Percentiles rank a stretch among this genome's conserved stretches.
phyloP scores from a whole-genome alignment of 805 yeast genomes.

The Hermanozyma aechmeae region DNA sequence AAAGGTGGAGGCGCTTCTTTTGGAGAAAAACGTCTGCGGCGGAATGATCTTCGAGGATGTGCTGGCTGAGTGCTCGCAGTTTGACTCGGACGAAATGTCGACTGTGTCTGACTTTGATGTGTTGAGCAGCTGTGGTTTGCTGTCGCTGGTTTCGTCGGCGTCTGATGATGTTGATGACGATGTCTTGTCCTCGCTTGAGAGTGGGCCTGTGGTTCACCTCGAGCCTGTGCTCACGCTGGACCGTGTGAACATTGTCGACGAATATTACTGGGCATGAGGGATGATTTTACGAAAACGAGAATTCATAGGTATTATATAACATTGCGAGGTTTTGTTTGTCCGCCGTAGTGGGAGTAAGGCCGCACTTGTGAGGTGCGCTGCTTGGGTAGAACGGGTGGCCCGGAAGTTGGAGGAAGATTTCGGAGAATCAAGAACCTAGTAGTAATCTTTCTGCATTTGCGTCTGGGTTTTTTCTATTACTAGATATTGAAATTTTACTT shows the following conservation, averaged over 20 bases:
- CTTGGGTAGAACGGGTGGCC: too few relatives aligned
- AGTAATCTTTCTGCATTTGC: too few relatives aligned
- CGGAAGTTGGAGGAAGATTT: too few relatives aligned
- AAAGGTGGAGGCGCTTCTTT: constrained; percentile 46
- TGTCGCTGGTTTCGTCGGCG: constrained; percentile 8
- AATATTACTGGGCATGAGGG: constrained; percentile 8
- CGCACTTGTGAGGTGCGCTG: too few relatives aligned
- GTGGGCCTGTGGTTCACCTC: constrained; percentile 4
- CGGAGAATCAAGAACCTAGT: too few relatives aligned
- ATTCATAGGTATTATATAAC: too few relatives aligned
- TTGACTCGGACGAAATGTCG: constrained; percentile 4
- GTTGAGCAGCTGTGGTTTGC: constrained; percentile 9
- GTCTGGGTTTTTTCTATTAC: too few relatives aligned
- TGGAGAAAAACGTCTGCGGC: constrained; percentile 49
- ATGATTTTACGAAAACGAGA: too few relatives aligned
- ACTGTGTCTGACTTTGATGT: constrained; percentile 9
- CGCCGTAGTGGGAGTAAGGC: too few relatives aligned
- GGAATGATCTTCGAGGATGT: constrained; percentile 40
- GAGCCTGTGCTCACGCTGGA: constrained; percentile 5
- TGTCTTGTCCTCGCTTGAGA: constrained; percentile 5
- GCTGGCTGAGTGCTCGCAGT: constrained; percentile 3
- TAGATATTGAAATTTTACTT: too few relatives aligned
- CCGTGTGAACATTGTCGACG: constrained; percentile 8
- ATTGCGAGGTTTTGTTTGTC: too few relatives aligned
- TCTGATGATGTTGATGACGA: constrained; percentile 3